phyloP scores from a whole-genome alignment of 2,329 filamentous ascomycete species.

The Colletotrichum kahawae region DNA sequence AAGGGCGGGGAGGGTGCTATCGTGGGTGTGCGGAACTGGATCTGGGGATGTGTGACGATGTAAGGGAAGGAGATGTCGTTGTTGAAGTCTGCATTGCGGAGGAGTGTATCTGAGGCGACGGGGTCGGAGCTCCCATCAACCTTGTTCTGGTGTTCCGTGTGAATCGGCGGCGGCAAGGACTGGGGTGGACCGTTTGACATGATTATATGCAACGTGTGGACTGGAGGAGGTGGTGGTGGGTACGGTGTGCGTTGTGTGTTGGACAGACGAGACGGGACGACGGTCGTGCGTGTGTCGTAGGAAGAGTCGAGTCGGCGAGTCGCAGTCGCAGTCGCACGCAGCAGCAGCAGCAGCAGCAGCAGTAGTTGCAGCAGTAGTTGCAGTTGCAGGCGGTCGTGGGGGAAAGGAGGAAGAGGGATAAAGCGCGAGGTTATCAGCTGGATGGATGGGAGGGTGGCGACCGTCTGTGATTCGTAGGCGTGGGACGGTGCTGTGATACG shows the following conservation, averaged over 20 bases:
- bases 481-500: neutral
- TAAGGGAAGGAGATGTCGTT: constrained; percentile 23
- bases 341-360: neutral
- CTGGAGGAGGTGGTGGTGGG: neutral
- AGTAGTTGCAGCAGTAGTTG: neutral
- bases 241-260: neutral
- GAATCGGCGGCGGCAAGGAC: constrained; percentile 14
- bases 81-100: constrained; percentile 19
- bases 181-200: constrained; percentile 23
- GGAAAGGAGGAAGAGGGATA: constrained; percentile 22
- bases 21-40: constrained; percentile 42
- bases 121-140: constrained; percentile 17
- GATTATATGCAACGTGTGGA: constrained; percentile 18
- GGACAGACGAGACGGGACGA: constrained; percentile 1
- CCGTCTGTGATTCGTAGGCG: constrained; percentile 18
- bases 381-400: constrained; percentile 11
- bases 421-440: constrained; percentile 29
- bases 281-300: constrained; percentile 17
- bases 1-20: constrained; percentile 42
- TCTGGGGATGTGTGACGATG: constrained; percentile 24
- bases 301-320: neutral
- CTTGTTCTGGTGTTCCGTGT: constrained; percentile 11
- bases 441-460: constrained; percentile 18
- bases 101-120: constrained; percentile 18
- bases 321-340: neutral